Evolutionary conservation across 768 basidiomycete species (phyloP), one percentile per base, ranked within the genome.

Genomic region (Suillus brevipes): DNA sequence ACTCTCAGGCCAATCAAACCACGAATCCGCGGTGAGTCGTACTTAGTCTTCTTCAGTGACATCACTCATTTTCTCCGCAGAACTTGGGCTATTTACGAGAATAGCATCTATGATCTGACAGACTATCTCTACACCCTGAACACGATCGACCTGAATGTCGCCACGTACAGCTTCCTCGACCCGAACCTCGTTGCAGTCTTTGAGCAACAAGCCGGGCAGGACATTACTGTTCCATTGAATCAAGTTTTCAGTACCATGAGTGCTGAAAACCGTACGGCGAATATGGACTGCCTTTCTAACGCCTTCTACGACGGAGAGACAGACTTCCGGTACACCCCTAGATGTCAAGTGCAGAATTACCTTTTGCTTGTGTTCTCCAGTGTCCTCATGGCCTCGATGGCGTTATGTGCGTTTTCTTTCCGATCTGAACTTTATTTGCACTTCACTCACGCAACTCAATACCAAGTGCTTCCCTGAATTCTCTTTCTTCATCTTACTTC

Each of bases 51-150:
- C 63, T 70, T 70, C 53, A 25, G 59, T 63, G 38, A 45, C 62
- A 37, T 12, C 47, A 43, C 38, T 72, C 60, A 70, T 60, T 36
- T 8, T 36, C 65, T 65, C 10, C 66, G 16, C 61, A 81, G 88
- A 66, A 78, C 80, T 64, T 88, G 89, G 86, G 89, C 78, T 0
- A 82, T 89, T 60, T 89, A 85, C 75, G 76, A 89, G 16, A 78
- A 77, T 63, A 74, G 74, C 38, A 74, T 91, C 38, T 91, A 87
- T 74, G 89, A 90, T 69, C 70, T 90, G 38, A 84, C 86, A 13
- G 86, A 90, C 74, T 91, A 91, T 72, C 78, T 90, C 68, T 82
- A 85, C 70, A 90, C 89, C 0, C 70, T 83, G 69, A 67, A 73
- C n/a, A 78, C 76, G 45, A 82, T 82, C 63, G 78, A 77, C 52